Percentiles rank a stretch among this genome's conserved stretches.
phyloP scores from a whole-genome alignment of 306 rosid species.

The Hippophae rhamnoides region DNA sequence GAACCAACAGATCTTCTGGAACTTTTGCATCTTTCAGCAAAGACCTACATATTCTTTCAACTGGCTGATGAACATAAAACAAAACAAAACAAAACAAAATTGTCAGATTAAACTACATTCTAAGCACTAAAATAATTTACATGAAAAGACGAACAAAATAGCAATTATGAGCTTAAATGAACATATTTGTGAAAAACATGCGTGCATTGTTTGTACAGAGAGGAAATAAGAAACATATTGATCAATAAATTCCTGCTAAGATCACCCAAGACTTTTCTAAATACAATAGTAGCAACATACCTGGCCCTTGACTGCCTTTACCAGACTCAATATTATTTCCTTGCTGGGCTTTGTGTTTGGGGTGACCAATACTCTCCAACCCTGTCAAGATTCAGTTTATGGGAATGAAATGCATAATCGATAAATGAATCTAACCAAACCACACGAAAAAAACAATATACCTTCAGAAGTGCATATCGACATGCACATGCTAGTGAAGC shows the following conservation, averaged over 20 bases:
- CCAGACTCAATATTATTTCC: constrained; percentile 60
- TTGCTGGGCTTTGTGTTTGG: constrained; percentile 74
- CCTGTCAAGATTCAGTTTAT: constrained; percentile 40
- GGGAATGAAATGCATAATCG: constrained; percentile 6
- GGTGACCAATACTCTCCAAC: constrained; percentile 69
- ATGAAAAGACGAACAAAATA: constrained; percentile 10
- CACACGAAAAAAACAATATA: constrained; percentile 13
- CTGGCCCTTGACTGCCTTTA: constrained; percentile 72
- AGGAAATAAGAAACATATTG: background rate
- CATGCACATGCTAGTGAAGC: constrained; percentile 64
- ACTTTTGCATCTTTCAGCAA: constrained; percentile 37
- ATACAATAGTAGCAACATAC: constrained; percentile 24
- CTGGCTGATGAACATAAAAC: constrained; percentile 34
- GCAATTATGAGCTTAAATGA: constrained; percentile 9
- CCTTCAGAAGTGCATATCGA: constrained; percentile 64
- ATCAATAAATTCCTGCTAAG: background rate
- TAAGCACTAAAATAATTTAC: background rate
- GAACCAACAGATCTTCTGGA: constrained; percentile 65
- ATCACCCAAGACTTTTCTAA: background rate
- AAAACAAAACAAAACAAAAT: background rate
- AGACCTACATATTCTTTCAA: constrained; percentile 63
- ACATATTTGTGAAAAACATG: background rate
- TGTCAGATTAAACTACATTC: background rate
- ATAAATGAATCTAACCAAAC: constrained; percentile 14
- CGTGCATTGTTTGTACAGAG: too few relatives aligned